Evolutionary conservation across 768 basidiomycete genomes (phyloP), one percentile per base, ranked within the genome.

Genomic region (Agaricus subrufescens): DNA sequence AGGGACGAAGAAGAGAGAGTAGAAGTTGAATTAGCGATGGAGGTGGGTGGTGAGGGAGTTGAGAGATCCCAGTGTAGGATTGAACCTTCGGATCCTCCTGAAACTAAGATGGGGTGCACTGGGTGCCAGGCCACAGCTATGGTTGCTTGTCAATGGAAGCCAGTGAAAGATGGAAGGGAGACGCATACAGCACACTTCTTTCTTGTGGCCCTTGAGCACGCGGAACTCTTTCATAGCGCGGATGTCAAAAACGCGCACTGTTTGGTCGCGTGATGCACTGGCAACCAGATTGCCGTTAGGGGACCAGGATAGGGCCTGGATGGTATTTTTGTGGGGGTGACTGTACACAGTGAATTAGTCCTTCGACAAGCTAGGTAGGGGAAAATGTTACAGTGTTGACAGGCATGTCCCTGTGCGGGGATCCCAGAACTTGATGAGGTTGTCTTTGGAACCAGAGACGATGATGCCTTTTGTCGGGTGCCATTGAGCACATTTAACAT

Each of bases 401-500:
- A 99, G 79, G 9, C 87, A 85, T 0, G 91, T 94, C 37, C 90
- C 92, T 9, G 92, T 93, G 38, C 97, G 80, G 23, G 97, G 97
- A 69, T 99, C 97, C 97, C 97, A 99, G 73, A 99, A 99, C 65
- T 98, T 98, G 71, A 98, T 93, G 63, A 93, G 83, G 69, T 98
- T 97, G 71, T 99, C 97, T 71, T 98, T 98, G 63, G 91, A 93
- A 26, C 97, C 97, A 3, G 92, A 94, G 4, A 91, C 94, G 23
- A 99, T 80, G 8, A 99, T 76, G 9, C 96, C 96, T 71, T 98
- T 98, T 0, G 89, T 92, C 4, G 94, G 94, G 72, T 99, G 97
- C 97, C 97, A 99, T 74, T 98, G 89, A 1, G 98, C 94, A 58
- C 94, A 97, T 67, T 95, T 91, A 23, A 99, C 97, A 64, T 99